Conservation (phyloP, 257 asterid genomes). For the Vinca minor region DNA sequence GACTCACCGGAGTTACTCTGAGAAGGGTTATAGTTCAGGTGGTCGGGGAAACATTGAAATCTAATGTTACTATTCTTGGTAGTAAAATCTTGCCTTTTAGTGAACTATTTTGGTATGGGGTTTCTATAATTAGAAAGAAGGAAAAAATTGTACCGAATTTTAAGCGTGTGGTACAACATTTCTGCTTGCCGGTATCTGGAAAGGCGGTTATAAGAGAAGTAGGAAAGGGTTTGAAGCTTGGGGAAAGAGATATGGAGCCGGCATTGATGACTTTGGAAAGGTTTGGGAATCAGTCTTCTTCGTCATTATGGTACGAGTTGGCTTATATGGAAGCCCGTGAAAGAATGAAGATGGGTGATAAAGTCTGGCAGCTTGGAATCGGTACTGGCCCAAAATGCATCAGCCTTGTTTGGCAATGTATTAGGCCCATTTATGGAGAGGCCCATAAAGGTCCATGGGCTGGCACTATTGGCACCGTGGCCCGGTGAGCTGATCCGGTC, state of each 20-base stretch:
- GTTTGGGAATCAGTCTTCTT: conserved; percentile 49
- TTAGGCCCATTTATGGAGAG: conserved; percentile 39
- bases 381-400: conserved; percentile 74
- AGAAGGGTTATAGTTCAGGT: conserved; percentile 53
- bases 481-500: too few species aligned
- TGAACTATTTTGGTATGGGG: conserved; percentile 33
- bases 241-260: conserved; percentile 32
- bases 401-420: conserved; percentile 56
- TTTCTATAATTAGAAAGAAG: conserved; percentile 34
- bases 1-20: conserved; percentile 61
- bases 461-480: conserved; percentile 34
- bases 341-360: conserved; percentile 53
- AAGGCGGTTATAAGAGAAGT: conserved; percentile 59
- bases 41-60: conserved; percentile 58
- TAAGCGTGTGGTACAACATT: conserved; percentile 58
- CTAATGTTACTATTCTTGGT: conserved; percentile 54
- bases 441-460: conserved; percentile 61
- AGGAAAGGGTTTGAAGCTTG: conserved; percentile 23
- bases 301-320: conserved; percentile 69
- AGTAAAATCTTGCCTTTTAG: conserved; percentile 40
- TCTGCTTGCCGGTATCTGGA: conserved; percentile 73
- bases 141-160: conserved; percentile 57
- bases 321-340: conserved; percentile 65
- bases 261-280: conserved; percentile 55
- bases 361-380: conserved; percentile 68